Conservation (phyloP, 495 filamentous ascomycete species). For the Collariella sp. region DNA sequence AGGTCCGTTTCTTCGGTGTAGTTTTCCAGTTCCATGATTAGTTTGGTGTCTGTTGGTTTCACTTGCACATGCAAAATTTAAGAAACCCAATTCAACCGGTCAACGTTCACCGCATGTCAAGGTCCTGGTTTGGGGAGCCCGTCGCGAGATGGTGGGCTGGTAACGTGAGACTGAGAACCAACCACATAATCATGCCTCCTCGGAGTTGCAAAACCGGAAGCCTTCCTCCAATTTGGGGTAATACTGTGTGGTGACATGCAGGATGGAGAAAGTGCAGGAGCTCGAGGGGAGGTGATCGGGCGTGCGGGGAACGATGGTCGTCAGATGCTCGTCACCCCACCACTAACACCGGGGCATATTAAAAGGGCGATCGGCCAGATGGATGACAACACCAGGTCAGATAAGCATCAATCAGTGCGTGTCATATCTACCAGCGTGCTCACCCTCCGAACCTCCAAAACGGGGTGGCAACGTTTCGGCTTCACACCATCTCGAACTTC, state of each 20-base stretch:
- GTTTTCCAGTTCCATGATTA: too few relatives aligned
- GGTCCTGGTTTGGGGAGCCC: too few relatives aligned
- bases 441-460: background rate
- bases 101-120: too few relatives aligned
- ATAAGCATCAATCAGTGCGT: background rate
- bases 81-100: too few relatives aligned
- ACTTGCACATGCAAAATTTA: too few relatives aligned
- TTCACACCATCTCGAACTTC: background rate
- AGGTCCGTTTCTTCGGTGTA: too few relatives aligned
- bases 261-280: background rate
- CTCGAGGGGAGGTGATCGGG: background rate
- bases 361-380: background rate
- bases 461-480: background rate
- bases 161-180: too few relatives aligned
- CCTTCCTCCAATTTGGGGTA: too few relatives aligned
- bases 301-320: slow-evolving; percentile 8
- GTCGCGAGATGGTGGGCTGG: too few relatives aligned
- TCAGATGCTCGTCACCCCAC: slow-evolving; percentile 13
- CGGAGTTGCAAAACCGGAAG: too few relatives aligned
- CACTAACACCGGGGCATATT: background rate
- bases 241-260: background rate
- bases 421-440: background rate
- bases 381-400: background rate
- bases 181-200: too few relatives aligned
- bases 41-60: too few relatives aligned